Evolutionary conservation across 2,329 filamentous ascomycete species (phyloP).

Genomic region (Aphanocladium album): DNA sequence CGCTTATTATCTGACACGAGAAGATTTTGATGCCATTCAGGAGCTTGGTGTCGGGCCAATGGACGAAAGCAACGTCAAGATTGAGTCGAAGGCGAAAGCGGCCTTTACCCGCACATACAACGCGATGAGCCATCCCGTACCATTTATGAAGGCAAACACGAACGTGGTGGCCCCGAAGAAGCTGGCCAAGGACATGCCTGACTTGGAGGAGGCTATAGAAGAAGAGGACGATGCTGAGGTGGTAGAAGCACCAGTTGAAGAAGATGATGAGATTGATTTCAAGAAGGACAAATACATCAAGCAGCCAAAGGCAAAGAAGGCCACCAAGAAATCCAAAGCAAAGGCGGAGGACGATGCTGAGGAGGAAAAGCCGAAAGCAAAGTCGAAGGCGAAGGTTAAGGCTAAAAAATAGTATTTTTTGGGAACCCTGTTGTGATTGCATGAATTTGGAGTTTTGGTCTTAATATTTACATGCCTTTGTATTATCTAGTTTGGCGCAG

Average conservation of each 20-base stretch:
- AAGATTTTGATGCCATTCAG: conserved; percentile 89
- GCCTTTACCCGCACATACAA: conserved; percentile 91
- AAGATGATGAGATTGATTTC: conserved; percentile 74
- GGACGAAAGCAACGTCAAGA: conserved; percentile 66
- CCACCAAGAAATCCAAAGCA: conserved; percentile 34
- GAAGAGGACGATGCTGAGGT: conserved; percentile 75
- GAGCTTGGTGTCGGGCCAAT: conserved; percentile 88
- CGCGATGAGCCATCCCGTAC: conserved; percentile 75
- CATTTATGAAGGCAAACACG: conserved; percentile 85
- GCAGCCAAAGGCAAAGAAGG: conserved; percentile 68
- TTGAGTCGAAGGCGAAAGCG: conserved; percentile 81
- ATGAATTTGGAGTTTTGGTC: neutral
- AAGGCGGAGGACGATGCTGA: conserved; percentile 45
- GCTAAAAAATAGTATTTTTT: conserved; percentile 1
- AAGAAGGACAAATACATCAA: conserved; percentile 97
- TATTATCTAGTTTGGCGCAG: neutral
- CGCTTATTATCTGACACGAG: conserved; percentile 88
- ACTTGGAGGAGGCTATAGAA: conserved; percentile 93
- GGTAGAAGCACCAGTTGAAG: conserved; percentile 55
- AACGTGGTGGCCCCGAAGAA: conserved; percentile 69
- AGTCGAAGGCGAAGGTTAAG: conserved; percentile 44
- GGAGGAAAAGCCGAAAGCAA: conserved; percentile 51
- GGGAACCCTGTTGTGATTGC: neutral
- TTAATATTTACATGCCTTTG: neutral
- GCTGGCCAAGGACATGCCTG: conserved; percentile 69